Evolutionary conservation across 768 basidiomycete species (phyloP), one percentile per base, ranked within the genome.

Genomic region (Strobilomyces dryophilus): DNA sequence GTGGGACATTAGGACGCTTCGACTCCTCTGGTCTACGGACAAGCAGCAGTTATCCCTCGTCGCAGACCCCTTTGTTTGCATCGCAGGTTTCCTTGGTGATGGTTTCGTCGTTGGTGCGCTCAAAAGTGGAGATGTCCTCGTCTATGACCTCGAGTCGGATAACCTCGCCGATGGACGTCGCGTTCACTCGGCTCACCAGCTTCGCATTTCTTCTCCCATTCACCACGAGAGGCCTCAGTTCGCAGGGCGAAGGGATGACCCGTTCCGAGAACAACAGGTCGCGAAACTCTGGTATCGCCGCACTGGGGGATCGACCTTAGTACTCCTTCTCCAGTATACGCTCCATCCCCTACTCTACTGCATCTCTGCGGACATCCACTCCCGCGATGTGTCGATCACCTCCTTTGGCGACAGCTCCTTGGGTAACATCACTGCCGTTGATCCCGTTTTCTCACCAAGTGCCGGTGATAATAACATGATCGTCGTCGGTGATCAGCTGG

Each of bases 11-110:
- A 79, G 76, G 57, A 70, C 69, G 4, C 66, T 81, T 14, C 59
- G 55, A n/a, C 84, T 83, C 53, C 47, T 85, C 20, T 92, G 88
- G 89, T 78, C 81, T 1, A 87, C 83, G 18, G 68, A 74, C 17
- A 63, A 60, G 21, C 71, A 72, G 17, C 51, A 55, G 2, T 56
- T 62, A 31, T 65, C 66, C 11, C 64, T 75, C 14, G 59, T 77
- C 2, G 69, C 73, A 2, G 83, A 86, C 57, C 67, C 80, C 2
- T 81, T 76, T 57, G 56, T 80, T 39, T 79, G 76, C 56, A 74
- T 88, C 3, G 74, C 74, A 3, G 70, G 77, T 39, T 72, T 74
- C 37, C 55, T 77, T 17, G 61, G 60, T n/a, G 69, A 70, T 39
- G 79, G 76, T 9, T 61, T 74, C 34, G 65, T 87, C 8, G 78